Base-by-base conservation (phyloP, 306 rosid genomes). In the Adenanthera pavonina region DNA sequence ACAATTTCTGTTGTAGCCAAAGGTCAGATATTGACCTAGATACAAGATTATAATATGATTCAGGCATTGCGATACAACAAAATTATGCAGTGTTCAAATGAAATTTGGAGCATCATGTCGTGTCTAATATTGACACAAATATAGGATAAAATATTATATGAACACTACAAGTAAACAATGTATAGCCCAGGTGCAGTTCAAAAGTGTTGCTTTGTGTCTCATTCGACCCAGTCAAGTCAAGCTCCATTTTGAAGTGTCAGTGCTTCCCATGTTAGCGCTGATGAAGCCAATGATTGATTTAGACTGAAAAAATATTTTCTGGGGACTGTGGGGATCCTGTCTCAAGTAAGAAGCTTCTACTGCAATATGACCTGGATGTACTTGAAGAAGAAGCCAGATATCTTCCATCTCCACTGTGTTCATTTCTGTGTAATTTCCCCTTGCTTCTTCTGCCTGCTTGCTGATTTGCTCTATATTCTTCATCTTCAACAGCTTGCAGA, bases 381-480 rank as follows among this genome's bases (percentile, higher is more conserved):
- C 99, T 96, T 9, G 99, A 96, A 53, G 99, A 96, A 33, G 99
- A 96, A 82, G 99, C 98, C 41, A 93, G 92, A 85, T 85, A 89
- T 86, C 93, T 96, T 69, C 93, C 98, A 61, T 93, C 99, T 43
- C 97, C 99, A 44, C 94, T 89, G 67, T 88, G 86, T 52, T 91
- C 97, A 43, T 85, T 84, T 74, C 90, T 80, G 38, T 82, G 91
- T 83, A 81, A 84, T 83, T 92, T 92, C 8, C 97, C 97, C 79
- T 91, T 92, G 86, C 93, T 89, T 74, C 89, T 87, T 85, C 97
- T 88, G 17, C 91, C 91, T 82, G 91, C 80, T 54, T 94, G 92
- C 73, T 89, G 92, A 73, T 40, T 86, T 53, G 79, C 92, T 44
- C 82, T 92, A 69, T 78, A 87, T 49, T 90, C 97, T 84, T 88